Percentiles rank a stretch among this genome's conserved stretches.
Conservation (phyloP, 768 basidiomycete species). For the Hygrophorus pudorinus region DNA sequence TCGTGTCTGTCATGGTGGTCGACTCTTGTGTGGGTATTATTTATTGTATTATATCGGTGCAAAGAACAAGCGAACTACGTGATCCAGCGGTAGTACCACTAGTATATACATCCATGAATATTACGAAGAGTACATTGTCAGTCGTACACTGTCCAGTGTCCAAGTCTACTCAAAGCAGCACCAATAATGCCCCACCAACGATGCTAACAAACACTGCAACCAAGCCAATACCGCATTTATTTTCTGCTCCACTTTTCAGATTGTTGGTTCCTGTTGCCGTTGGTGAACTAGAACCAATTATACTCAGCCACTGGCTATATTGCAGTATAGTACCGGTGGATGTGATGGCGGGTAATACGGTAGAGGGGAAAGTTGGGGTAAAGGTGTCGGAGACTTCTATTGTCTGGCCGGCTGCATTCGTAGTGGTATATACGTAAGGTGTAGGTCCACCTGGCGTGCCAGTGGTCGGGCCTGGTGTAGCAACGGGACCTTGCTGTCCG, state of each 20-base stretch:
- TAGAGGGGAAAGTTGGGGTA: slow-evolving; percentile 29
- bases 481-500: slow-evolving; percentile 44
- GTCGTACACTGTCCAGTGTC: no score
- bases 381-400: slow-evolving; percentile 25
- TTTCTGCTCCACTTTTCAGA: neutral
- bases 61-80: no score
- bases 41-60: no score
- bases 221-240: neutral
- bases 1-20: no score
- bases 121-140: no score
- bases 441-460: slow-evolving; percentile 35
- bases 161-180: no score
- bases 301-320: slow-evolving; percentile 8
- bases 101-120: no score
- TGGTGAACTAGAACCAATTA: slow-evolving; percentile 2
- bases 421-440: slow-evolving; percentile 12
- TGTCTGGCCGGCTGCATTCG: slow-evolving; percentile 9
- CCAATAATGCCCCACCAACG: neutral
- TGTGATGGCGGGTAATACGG: slow-evolving; percentile 3
- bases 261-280: neutral
- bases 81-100: no score
- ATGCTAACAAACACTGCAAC: neutral
- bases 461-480: slow-evolving; percentile 33
- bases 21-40: no score
- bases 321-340: slow-evolving; percentile 2